A percentile compares a stretch with the other conserved stretches of the same genome.
Evolutionary conservation across 2,329 filamentous ascomycete genomes (phyloP).

Genomic region (Septoria petroselini): DNA sequence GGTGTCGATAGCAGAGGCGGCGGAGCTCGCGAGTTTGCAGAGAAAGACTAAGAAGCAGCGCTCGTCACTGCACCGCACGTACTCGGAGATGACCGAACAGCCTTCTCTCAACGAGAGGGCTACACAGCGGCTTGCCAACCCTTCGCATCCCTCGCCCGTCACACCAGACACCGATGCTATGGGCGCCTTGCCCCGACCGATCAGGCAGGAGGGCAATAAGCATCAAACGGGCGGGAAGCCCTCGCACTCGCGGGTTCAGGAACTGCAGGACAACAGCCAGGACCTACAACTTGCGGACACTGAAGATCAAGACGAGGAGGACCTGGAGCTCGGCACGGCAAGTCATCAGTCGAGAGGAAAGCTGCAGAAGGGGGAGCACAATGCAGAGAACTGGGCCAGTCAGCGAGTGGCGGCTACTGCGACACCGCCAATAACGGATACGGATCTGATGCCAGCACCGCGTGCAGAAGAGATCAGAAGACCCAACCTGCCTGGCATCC

Average conservation of each 20-base stretch:
- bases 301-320: constrained; percentile 32
- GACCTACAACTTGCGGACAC: constrained; percentile 32
- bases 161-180: constrained; percentile 38
- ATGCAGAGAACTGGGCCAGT: constrained; percentile 18
- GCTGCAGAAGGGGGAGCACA: constrained; percentile 24
- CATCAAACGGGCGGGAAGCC: constrained; percentile 22
- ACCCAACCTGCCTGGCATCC: constrained; percentile 52
- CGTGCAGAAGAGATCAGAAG: constrained; percentile 23
- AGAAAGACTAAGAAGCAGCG: constrained; percentile 53
- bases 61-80: constrained; percentile 33
- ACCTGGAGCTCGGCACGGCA: constrained; percentile 29
- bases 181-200: constrained; percentile 24
- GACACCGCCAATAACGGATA: constrained; percentile 72
- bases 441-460: constrained; percentile 60
- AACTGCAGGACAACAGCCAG: constrained; percentile 31
- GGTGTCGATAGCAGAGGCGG: constrained; percentile 54
- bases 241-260: constrained; percentile 31
- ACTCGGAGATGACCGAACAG: constrained; percentile 31
- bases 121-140: constrained; percentile 21
- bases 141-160: constrained; percentile 33
- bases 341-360: constrained; percentile 24
- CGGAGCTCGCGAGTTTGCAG: constrained; percentile 49
- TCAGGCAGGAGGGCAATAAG: constrained; percentile 22
- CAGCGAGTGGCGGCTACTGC: constrained; percentile 46
- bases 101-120: constrained; percentile 32